Evolutionary conservation across 441 rosid species (phyloP).

Genomic region (Capsella rubella): DNA sequence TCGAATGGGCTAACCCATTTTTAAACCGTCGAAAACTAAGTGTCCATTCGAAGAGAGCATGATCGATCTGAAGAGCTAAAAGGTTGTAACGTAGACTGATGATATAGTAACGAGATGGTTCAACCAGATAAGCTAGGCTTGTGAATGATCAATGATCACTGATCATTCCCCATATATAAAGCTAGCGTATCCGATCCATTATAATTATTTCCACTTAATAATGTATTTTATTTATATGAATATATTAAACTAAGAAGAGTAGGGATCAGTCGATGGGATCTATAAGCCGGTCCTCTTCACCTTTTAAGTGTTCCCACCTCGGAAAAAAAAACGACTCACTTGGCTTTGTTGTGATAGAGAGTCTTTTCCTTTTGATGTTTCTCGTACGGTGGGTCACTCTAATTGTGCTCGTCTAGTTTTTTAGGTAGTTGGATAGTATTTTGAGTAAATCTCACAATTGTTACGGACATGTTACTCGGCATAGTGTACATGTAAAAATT

Average conservation of each 20-base stretch:
- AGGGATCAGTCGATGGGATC: conserved; percentile 17
- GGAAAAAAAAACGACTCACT: conserved; percentile 33
- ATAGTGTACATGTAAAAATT: too few relatives aligned
- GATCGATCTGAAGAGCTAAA: neutral
- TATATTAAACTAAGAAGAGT: neutral
- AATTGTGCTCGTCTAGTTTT: neutral
- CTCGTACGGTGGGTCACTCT: conserved; percentile 21
- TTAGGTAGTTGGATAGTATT: neutral
- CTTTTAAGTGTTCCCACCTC: conserved; percentile 24
- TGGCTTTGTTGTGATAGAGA: conserved; percentile 38
- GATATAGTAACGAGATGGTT: conserved; percentile 1
- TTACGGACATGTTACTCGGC: neutral
- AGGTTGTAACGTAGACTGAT: neutral
- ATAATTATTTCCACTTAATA: conserved; percentile 1
- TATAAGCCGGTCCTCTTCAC: conserved; percentile 27
- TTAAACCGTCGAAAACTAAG: neutral
- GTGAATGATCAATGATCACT: conserved; percentile 8
- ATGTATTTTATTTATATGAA: neutral
- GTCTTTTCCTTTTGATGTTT: conserved; percentile 33
- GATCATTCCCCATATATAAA: conserved; percentile 9
- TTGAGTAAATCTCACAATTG: neutral
- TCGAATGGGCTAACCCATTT: neutral
- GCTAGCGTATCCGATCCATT: neutral
- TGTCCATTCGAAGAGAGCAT: neutral
- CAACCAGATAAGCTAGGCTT: conserved; percentile 12